Conservation (phyloP, 2,329 filamentous ascomycete genomes). For the Aspergillus udagawae region DNA sequence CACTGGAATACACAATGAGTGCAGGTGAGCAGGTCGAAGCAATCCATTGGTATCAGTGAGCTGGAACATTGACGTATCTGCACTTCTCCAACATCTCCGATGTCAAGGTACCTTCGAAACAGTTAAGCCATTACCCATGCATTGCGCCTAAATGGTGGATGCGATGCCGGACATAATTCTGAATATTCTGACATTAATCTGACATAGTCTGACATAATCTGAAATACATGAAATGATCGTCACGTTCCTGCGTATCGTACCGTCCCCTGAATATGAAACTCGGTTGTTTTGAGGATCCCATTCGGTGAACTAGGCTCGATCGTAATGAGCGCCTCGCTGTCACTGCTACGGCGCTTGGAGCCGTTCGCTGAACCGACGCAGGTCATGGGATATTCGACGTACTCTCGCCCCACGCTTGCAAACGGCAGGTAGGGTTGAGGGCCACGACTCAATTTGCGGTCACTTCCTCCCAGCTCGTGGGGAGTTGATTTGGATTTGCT, state of each 20-base stretch:
- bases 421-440: not conserved
- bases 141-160: too few relatives aligned
- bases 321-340: not conserved
- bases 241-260: not conserved
- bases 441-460: not conserved
- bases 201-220: not conserved
- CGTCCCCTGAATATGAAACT: not conserved
- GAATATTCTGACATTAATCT: not conserved
- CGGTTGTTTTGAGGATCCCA: not conserved
- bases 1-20: too few relatives aligned
- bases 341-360: not conserved
- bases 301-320: not conserved
- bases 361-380: not conserved
- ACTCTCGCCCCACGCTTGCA: not conserved
- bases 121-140: too few relatives aligned
- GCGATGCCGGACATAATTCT: too few relatives aligned
- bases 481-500: not conserved
- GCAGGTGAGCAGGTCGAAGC: too few relatives aligned
- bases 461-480: not conserved
- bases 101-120: too few relatives aligned
- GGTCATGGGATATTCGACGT: not conserved
- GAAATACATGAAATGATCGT: not conserved
- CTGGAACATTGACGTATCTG: too few relatives aligned
- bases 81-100: too few relatives aligned
- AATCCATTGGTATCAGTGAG: too few relatives aligned